phyloP scores from a whole-genome alignment of 2,329 filamentous ascomycete species.

The Ustulina deusta region DNA sequence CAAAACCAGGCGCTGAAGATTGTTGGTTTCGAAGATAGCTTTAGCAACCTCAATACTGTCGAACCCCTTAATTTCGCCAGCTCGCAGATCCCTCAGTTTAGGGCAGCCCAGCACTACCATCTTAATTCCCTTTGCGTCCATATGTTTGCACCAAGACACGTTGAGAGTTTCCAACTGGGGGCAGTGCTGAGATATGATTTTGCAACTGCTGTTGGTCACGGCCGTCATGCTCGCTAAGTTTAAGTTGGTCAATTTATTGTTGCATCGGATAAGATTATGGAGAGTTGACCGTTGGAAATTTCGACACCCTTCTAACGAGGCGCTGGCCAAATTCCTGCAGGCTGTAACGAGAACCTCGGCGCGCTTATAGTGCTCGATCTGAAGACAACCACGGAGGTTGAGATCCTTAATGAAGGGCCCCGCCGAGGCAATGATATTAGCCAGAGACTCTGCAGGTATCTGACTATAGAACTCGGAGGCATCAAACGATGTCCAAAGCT shows the following conservation, averaged over 20 bases:
- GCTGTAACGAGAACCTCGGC: constrained; percentile 82
- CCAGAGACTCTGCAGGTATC: constrained; percentile 85
- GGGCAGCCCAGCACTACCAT: constrained; percentile 79
- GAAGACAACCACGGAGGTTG: constrained; percentile 90
- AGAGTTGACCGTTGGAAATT: constrained; percentile 84
- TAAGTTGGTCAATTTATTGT: constrained; percentile 81
- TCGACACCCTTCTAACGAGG: constrained; percentile 88
- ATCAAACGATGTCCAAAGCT: constrained; percentile 89
- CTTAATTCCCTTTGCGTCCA: constrained; percentile 81
- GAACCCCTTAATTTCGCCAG: constrained; percentile 84
- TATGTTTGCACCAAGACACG: constrained; percentile 91
- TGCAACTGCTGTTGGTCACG: constrained; percentile 86
- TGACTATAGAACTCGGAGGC: constrained; percentile 87
- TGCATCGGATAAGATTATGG: constrained; percentile 79
- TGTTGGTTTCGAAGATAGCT: constrained; percentile 82
- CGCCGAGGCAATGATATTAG: constrained; percentile 85
- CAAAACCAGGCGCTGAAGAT: constrained; percentile 82
- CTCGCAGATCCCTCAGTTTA: constrained; percentile 81
- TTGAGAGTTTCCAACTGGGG: constrained; percentile 86
- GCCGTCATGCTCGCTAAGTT: constrained; percentile 86
- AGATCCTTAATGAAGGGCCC: constrained; percentile 92
- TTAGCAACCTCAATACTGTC: constrained; percentile 78
- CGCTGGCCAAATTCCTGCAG: constrained; percentile 87
- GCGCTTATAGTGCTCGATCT: constrained; percentile 84
- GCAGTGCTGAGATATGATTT: constrained; percentile 84